These are phyloP conservation scores for Pisolithus sp. DNA, from an alignment of 768 basidiomycete genomes.

Conservation along the genomic window DNA sequence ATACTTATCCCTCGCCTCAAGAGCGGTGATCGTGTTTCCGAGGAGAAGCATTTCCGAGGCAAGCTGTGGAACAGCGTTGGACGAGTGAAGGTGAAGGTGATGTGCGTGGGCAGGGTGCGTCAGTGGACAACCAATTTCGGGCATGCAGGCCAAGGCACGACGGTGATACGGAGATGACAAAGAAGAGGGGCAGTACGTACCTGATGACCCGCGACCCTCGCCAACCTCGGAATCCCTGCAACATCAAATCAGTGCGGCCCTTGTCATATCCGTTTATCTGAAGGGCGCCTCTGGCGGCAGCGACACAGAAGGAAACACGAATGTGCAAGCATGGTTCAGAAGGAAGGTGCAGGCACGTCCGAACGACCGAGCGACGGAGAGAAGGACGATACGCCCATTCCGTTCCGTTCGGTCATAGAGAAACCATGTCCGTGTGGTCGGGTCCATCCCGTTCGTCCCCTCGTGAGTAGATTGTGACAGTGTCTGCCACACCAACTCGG, in stretches of 20 bases:
- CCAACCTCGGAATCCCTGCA: slow-evolving; percentile 62
- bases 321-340: too few relatives aligned
- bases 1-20: slow-evolving; percentile 62
- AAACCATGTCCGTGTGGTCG: not conserved
- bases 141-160: not conserved
- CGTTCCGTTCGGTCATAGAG: too few relatives aligned
- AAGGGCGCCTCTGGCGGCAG: too few relatives aligned
- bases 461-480: not conserved
- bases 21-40: slow-evolving; percentile 61
- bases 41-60: slow-evolving; percentile 73
- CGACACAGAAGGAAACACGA: too few relatives aligned
- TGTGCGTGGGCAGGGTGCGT: not conserved
- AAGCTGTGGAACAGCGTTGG: slow-evolving; percentile 34
- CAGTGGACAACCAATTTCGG: not conserved
- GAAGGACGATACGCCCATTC: too few relatives aligned
- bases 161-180: not conserved
- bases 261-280: slow-evolving; percentile 3
- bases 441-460: not conserved
- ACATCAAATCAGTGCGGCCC: slow-evolving; percentile 10
- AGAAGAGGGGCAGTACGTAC: slow-evolving; percentile 30
- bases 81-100: slow-evolving; percentile 6
- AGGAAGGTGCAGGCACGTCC: too few relatives aligned
- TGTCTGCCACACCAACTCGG: not conserved
- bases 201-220: slow-evolving; percentile 67
- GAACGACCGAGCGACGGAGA: too few relatives aligned